Evolutionary conservation across 2,329 filamentous ascomycete species (phyloP), one percentile per base, ranked within the genome.

Genomic region (Penicillium brasilianum): DNA sequence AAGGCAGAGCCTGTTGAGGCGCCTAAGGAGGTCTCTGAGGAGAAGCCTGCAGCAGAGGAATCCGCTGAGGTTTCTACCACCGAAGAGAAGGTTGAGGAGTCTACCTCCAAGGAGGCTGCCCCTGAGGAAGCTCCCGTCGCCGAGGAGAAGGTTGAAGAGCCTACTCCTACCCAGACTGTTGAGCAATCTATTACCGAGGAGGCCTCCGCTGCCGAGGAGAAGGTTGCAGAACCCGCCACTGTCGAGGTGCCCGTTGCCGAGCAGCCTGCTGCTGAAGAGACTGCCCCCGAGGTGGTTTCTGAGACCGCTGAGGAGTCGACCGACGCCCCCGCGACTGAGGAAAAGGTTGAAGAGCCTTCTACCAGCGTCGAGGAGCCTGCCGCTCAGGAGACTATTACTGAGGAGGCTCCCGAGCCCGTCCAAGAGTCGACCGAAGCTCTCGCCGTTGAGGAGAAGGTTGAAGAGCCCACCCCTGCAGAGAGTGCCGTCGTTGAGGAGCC

Each of bases 1-100:
- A 60, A 61, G 30, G 65, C 65, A 22, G 69, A 67, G 28, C 25
- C n/a, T 28, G 13, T 20, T 22, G 32, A 50, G 9, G 43, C 22
- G n/a, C n/a, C 44, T 14, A n/a, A 48, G 43, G 30, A 56, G 43
- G 20, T 44, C 14, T 32, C 53, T 14, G 53, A 48, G 8, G 53
- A 55, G n/a, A 43, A 55, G 53, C 41, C 25, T 28, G 25, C 25
- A 3, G 37, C 37, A 4, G 10, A 43, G 9, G 18, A 22, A 13
- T 13, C 16, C 7, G 20, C 39, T 22, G 39, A 43, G 18, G 18
- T 18, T 10, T 9, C 39, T 11, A 16, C 9, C 5, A 43, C 2
- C 7, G 39, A 22, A 10, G 39, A 43, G 1, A 20, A 43, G 49
- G 49, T 37, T 11, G 30, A 51, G 14, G 48, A 51, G 30, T n/a